A percentile compares a stretch with the other conserved stretches of the same genome.
phyloP scores from a whole-genome alignment of 1,284 basidiomycete genomes.

The Microbotryomycetes sp. region DNA sequence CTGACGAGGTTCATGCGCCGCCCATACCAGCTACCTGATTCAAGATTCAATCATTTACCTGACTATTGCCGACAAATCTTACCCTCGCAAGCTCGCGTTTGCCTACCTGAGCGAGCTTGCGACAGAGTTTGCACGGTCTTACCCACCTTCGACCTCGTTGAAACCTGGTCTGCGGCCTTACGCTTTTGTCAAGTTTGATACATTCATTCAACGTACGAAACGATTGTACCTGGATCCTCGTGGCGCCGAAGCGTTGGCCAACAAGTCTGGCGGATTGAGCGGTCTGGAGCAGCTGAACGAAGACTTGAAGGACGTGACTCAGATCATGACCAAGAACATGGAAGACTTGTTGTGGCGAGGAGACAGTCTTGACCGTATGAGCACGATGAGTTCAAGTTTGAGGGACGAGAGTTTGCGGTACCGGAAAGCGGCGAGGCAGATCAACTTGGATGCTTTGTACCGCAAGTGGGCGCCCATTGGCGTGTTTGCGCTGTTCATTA shows the following conservation, averaged over 20 bases:
- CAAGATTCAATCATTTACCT: conserved; percentile 88
- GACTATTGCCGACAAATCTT: conserved; percentile 91
- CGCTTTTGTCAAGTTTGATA: conserved; percentile 94
- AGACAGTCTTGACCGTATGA: conserved; percentile 96
- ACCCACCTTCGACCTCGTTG: conserved; percentile 33
- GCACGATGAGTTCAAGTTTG: conserved; percentile 91
- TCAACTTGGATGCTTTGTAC: conserved; percentile 87
- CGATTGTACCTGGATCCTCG: conserved; percentile 90
- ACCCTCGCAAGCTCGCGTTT: conserved; percentile 95
- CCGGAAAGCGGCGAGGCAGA: conserved; percentile 86
- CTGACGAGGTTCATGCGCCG: not conserved
- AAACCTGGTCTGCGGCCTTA: conserved; percentile 57
- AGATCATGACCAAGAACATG: conserved; percentile 99
- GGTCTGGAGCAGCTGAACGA: conserved; percentile 81
- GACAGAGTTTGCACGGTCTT: conserved; percentile 67
- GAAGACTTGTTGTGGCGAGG: conserved; percentile 97
- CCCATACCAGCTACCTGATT: conserved; percentile 73
- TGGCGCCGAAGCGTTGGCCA: conserved; percentile 56
- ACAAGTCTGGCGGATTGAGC: not conserved
- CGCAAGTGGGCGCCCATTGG: conserved; percentile 91
- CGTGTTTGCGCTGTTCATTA: conserved; percentile 66
- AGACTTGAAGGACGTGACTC: conserved; percentile 92
- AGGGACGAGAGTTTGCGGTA: conserved; percentile 97
- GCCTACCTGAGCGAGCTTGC: conserved; percentile 94
- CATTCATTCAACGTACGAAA: conserved; percentile 97